Evolutionary conservation across 768 basidiomycete genomes (phyloP), one percentile per base, ranked within the genome.

Genomic region (Trametes gibbosa): DNA sequence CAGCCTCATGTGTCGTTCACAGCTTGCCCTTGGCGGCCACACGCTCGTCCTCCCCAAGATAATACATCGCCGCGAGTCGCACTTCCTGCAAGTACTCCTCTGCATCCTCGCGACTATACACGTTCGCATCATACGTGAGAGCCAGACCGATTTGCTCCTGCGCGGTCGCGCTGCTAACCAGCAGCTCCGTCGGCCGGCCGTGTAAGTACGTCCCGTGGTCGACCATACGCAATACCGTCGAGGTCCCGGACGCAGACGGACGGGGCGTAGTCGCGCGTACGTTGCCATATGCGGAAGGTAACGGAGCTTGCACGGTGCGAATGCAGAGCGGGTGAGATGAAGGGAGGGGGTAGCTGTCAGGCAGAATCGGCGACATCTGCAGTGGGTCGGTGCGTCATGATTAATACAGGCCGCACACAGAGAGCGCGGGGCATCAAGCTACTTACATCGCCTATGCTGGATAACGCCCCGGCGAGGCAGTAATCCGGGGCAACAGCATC

Each of bases 11-110:
- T n/a, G n/a, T n/a, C 21, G 3, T n/a, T 55, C 21, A 53, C 35
- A n/a, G 53, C 53, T 58, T 58, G 6, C 37, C 48, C 29, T 21
- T 61, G 8, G 35, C 5, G 16, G 29, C 29, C 29, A n/a, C 21
- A 10, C 10, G 9, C 17, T 23, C 58, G 8, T 34, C 27, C 17
- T 24, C 57, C 21, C 74, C 66, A 12, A 73, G 66, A 56, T 73
- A 77, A 63, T 68, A 72, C 27, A 68, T 34, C 10, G 72, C 58
- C 0, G 75, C 78, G 10, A 55, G 63, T 35, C 62, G 70, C 4
- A 81, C 72, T 59, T 84, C 82, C 9, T 70, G 65, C 50, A 84
- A 56, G 79, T 81, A 84, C 66, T 82, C 82, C 8, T 53, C 63
- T 6, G 81, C 73, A 9, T 77, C 59, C 1, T 55, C 70, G 5